These are phyloP conservation scores for Clarireedia homoeocarpa DNA, from an alignment of 2,329 filamentous ascomycete species.

Conservation along the genomic window DNA sequence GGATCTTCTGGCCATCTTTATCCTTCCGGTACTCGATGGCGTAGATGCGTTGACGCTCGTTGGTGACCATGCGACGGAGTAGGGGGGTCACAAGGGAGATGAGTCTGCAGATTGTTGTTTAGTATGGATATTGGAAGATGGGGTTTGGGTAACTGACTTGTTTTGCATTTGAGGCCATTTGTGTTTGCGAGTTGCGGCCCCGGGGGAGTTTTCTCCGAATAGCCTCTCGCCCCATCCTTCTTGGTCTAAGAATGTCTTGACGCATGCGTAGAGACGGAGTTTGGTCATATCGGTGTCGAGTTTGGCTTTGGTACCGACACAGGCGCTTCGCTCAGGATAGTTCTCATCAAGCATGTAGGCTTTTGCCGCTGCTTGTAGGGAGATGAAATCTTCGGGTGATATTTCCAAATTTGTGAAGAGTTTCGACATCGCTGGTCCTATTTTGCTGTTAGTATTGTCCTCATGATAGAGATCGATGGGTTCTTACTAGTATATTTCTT, in stretches of 20 bases:
- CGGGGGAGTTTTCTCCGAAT: conserved; percentile 17
- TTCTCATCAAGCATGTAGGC: conserved; percentile 26
- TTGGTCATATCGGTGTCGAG: conserved; percentile 24
- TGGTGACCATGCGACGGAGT: conserved; percentile 29
- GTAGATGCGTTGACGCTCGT: conserved; percentile 28
- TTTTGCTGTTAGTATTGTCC: not conserved
- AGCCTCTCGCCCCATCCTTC: conserved; percentile 26
- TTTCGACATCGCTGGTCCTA: conserved; percentile 27
- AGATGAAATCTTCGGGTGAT: conserved; percentile 23
- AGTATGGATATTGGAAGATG: conserved; percentile 7
- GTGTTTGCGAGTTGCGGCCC: conserved; percentile 16
- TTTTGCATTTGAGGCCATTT: conserved; percentile 26
- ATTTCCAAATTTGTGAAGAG: conserved; percentile 25
- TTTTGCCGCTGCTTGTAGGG: conserved; percentile 28
- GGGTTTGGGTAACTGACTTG: conserved; percentile 19
- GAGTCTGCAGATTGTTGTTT: conserved; percentile 17
- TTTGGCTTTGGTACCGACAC: conserved; percentile 20
- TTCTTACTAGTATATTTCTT: conserved; percentile 27
- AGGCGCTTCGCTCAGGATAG: conserved; percentile 25
- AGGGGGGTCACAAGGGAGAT: conserved; percentile 24
- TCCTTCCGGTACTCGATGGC: conserved; percentile 18
- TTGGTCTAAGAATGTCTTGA: conserved; percentile 25
- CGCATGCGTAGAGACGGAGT: conserved; percentile 24
- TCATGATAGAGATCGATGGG: not conserved
- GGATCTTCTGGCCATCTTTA: not conserved